phyloP scores from a whole-genome alignment of 2,329 filamentous ascomycete species.

The Aspergillus texensis region DNA sequence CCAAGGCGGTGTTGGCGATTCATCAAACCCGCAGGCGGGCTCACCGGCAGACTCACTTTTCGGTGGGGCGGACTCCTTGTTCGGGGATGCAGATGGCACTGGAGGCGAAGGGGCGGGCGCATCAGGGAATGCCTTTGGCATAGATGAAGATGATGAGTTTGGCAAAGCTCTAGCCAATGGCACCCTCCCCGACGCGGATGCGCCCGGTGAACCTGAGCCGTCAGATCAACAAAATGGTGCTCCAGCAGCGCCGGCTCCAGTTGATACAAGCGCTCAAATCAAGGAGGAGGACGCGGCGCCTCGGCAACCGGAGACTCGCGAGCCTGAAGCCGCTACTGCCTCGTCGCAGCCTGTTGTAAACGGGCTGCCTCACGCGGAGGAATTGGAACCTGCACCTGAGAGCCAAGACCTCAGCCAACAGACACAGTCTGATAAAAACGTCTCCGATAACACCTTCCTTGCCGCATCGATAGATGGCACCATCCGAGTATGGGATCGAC shows the following conservation, averaged over 20 bases:
- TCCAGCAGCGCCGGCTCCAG: slow-evolving; percentile 11
- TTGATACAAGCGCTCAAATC: slow-evolving; percentile 14
- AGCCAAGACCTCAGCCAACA: slow-evolving; percentile 28
- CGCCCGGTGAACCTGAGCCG: slow-evolving; percentile 35
- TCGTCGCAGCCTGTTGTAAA: slow-evolving; percentile 37
- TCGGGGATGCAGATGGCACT: slow-evolving; percentile 74
- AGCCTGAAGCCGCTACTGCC: slow-evolving; percentile 26
- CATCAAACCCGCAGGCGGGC: slow-evolving; percentile 61
- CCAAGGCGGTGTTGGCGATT: slow-evolving; percentile 40
- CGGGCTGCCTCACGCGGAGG: slow-evolving; percentile 48
- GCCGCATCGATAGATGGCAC: slow-evolving; percentile 64
- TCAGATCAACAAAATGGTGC: slow-evolving; percentile 24
- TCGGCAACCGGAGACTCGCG: slow-evolving; percentile 22
- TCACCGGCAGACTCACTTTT: slow-evolving; percentile 81
- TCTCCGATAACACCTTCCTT: slow-evolving; percentile 78
- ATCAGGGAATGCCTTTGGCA: slow-evolving; percentile 66
- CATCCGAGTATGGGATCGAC: slow-evolving; percentile 55
- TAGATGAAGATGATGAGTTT: slow-evolving; percentile 85
- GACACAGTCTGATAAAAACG: slow-evolving; percentile 46
- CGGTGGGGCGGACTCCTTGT: slow-evolving; percentile 81
- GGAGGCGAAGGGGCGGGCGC: slow-evolving; percentile 50
- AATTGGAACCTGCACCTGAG: slow-evolving; percentile 33
- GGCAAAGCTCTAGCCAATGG: slow-evolving; percentile 71
- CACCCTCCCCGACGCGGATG: slow-evolving; percentile 54
- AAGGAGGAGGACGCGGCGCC: slow-evolving; percentile 7